Evolutionary conservation across 768 basidiomycete genomes (phyloP).

Genomic region (Kwoniella dendrophila): DNA sequence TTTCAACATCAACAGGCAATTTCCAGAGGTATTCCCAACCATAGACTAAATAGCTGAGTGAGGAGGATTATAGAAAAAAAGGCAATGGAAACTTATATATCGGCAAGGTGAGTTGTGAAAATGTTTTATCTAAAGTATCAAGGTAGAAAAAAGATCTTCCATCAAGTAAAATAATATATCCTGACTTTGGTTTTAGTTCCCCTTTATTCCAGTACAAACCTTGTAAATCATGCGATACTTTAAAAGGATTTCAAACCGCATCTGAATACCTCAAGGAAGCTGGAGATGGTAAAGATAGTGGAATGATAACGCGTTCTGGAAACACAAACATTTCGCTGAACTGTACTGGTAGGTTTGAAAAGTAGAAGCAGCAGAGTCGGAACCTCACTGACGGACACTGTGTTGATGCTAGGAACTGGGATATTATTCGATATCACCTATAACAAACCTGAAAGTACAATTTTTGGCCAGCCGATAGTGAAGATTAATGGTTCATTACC

Average conservation of each 20-base stretch:
- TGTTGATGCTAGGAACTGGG: constrained; percentile 6
- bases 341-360: constrained; percentile 32
- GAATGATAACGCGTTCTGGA: constrained; percentile 16
- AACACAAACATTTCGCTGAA: constrained; percentile 30
- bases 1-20: too few species aligned
- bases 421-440: constrained; percentile 19
- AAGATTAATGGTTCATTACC: constrained; percentile 18
- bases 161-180: background rate
- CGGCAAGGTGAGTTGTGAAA: too few species aligned
- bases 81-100: too few species aligned
- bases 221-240: constrained; percentile 29
- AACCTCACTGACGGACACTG: background rate
- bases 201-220: constrained; percentile 36
- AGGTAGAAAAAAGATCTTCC: too few species aligned
- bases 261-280: background rate
- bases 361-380: background rate
- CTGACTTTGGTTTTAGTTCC: constrained; percentile 22
- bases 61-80: too few species aligned
- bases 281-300: constrained; percentile 22
- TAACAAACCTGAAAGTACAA: background rate
- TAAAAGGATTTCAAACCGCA: constrained; percentile 8
- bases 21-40: too few species aligned
- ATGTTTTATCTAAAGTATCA: too few species aligned
- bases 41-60: too few species aligned
- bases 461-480: constrained; percentile 7